A percentile compares a stretch with the other conserved stretches of the same genome.
phyloP scores from a whole-genome alignment of 139 green algal species.

The Picochlorum sp. region DNA sequence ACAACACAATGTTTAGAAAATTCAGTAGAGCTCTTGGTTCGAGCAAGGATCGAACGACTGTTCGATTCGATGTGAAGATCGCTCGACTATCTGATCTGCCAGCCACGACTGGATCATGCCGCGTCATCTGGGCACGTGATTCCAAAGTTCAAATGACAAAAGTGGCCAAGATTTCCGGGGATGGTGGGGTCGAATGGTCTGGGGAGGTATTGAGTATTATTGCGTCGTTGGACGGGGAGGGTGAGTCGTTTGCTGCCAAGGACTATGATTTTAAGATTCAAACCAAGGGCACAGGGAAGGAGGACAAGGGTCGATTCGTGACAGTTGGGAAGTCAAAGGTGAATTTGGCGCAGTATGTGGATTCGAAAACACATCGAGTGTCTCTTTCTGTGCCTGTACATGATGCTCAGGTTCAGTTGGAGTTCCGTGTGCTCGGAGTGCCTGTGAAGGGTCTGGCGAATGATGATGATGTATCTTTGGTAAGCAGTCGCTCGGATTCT shows the following conservation, averaged over 20 bases:
- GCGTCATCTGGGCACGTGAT: conserved; percentile 46
- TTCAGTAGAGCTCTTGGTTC: conserved; percentile 1
- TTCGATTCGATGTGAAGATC: conserved; percentile 43
- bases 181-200: conserved; percentile 20
- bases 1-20: conserved; percentile 6
- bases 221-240: no score
- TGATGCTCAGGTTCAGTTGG: background rate
- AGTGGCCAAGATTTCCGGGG: conserved; percentile 20
- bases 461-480: conserved; percentile 12
- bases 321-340: conserved; percentile 5
- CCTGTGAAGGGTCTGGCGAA: background rate
- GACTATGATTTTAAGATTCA: conserved; percentile 29
- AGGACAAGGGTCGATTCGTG: background rate
- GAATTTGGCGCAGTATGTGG: conserved; percentile 10
- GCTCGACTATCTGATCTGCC: conserved; percentile 43
- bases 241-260: conserved; percentile 34
- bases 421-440: background rate
- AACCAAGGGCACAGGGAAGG: no score
- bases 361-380: background rate
- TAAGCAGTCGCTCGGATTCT: conserved; percentile 16
- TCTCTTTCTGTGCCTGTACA: conserved; percentile 5
- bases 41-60: conserved; percentile 18
- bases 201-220: no score
- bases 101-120: conserved; percentile 23
- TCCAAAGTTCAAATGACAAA: conserved; percentile 58